phyloP scores from a whole-genome alignment of 768 basidiomycete genomes.

The Boletales sp. region DNA sequence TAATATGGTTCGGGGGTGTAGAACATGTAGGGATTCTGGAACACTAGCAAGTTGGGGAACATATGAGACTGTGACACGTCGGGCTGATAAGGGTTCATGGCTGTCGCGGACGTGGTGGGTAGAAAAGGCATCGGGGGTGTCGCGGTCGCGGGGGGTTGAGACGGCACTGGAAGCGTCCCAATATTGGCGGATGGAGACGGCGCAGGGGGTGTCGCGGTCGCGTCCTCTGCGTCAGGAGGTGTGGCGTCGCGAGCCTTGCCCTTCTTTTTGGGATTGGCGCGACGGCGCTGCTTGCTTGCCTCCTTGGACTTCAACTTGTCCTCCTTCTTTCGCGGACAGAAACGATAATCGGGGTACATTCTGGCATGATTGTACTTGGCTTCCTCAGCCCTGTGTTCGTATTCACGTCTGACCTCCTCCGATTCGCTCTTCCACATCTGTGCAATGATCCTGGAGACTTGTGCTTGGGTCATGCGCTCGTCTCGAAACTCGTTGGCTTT shows the following conservation, averaged over 20 bases:
- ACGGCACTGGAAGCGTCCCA: too few relatives aligned
- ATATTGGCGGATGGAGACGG: neutral
- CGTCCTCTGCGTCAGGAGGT: neutral
- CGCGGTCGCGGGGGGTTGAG: too few relatives aligned
- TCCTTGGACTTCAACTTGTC: conserved; percentile 41
- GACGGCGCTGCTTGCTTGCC: conserved; percentile 34
- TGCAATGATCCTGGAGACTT: conserved; percentile 62
- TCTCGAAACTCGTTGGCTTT: conserved; percentile 34
- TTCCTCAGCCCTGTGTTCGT: conserved; percentile 52
- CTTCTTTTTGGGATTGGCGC: conserved; percentile 13
- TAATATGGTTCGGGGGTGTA: conserved; percentile 22
- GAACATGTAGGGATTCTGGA: too few relatives aligned
- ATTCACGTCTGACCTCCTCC: conserved; percentile 43
- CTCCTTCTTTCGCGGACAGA: conserved; percentile 52
- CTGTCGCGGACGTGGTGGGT: neutral
- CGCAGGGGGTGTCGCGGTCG: neutral
- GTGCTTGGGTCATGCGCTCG: conserved; percentile 48
- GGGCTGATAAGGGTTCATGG: neutral
- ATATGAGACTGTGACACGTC: neutral
- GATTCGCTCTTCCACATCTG: conserved; percentile 60
- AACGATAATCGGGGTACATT: conserved; percentile 56
- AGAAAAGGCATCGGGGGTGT: too few relatives aligned
- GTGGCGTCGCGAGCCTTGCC: conserved; percentile 20
- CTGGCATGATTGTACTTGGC: conserved; percentile 39
- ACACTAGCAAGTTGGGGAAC: conserved; percentile 1